These are phyloP conservation scores for Leishmania martiniquensis DNA, from an alignment of 208 protist genomes.

Conservation along the genomic window DNA sequence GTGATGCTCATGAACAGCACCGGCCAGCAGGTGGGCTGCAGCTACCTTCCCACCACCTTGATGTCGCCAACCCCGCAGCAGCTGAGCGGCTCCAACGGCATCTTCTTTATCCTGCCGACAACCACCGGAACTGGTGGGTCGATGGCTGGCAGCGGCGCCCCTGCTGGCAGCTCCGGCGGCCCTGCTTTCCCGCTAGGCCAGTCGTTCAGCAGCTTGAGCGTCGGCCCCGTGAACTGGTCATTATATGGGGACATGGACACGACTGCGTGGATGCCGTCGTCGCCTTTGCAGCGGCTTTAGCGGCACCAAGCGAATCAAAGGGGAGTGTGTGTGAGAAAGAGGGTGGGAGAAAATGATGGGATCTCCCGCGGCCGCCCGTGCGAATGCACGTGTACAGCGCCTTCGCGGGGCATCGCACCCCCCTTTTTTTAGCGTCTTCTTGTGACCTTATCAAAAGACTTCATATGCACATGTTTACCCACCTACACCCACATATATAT, in stretches of 20 bases:
- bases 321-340: neutral
- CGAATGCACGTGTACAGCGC: too few relatives aligned
- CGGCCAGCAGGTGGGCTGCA: constrained; percentile 2
- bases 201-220: constrained; percentile 23
- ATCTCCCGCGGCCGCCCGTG: too few relatives aligned
- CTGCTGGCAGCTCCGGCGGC: neutral
- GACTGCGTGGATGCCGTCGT: constrained; percentile 27
- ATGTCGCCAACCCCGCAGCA: constrained; percentile 7
- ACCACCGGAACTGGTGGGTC: constrained; percentile 1
- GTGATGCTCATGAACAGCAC: constrained; percentile 21
- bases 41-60: constrained; percentile 19
- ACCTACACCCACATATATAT: neutral
- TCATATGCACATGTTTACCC: neutral
- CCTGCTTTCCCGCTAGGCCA: constrained; percentile 20
- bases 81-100: constrained; percentile 19
- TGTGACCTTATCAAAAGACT: neutral
- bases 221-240: constrained; percentile 41
- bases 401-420: too few relatives aligned
- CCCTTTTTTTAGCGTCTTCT: neutral
- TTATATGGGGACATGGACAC: constrained; percentile 45
- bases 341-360: too few relatives aligned
- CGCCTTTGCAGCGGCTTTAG: constrained; percentile 9
- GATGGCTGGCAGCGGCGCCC: neutral
- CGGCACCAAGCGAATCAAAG: neutral
- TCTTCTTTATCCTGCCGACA: constrained; percentile 23